Base-by-base conservation (phyloP, 129 eudicot genomes). In the Ambrosia trifida region DNA sequence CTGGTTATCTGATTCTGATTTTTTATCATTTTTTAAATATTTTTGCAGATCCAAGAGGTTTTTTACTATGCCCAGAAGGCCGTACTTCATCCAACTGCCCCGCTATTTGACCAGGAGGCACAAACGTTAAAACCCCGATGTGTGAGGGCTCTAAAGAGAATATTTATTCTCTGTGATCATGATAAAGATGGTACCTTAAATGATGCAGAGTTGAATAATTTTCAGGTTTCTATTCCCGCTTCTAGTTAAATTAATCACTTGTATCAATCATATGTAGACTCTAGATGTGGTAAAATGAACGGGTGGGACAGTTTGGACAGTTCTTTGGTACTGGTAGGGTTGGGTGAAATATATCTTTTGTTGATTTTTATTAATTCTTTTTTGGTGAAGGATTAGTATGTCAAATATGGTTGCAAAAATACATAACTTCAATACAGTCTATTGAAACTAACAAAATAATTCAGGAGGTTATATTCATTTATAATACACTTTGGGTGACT, bases 151-250 rank as follows among this genome's bases (percentile, higher is more conserved):
- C 85, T 94, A 70, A 94, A 87, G 76, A 81, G 97, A 60, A 94
- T 94, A 76, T 94, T 94, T 71, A 94, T 94, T 76, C 86, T 87
- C 32, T 94, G 97, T 69, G 98, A 94, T 76, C 85, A 76, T 61
- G 98, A 94, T 84, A 82, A 88, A 73, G 98, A 94, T 85, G 98
- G 98, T 72, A 90, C 96, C 14, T 82, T 94, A 58, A 87, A 87
- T 78, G 98, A 94, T 81, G 93, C 87, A 49, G 98, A 94, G 79
- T 81, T 94, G 80, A 94, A 94, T 79, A 95, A 94, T 72, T 94
- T 94, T 76, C 98, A 94, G 96, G 98, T 94, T 40, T 69, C 40
- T n/a, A 16, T 76, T 64, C 30, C 33, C 35, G 62, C 57, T 41
- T 47, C 65, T 66, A 52, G 52, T 56, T 62, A 59, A 65, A 33